Evolutionary conservation across 345 rosid genomes (phyloP), one percentile per base, ranked within the genome.

Genomic region (Combretum micranthum): DNA sequence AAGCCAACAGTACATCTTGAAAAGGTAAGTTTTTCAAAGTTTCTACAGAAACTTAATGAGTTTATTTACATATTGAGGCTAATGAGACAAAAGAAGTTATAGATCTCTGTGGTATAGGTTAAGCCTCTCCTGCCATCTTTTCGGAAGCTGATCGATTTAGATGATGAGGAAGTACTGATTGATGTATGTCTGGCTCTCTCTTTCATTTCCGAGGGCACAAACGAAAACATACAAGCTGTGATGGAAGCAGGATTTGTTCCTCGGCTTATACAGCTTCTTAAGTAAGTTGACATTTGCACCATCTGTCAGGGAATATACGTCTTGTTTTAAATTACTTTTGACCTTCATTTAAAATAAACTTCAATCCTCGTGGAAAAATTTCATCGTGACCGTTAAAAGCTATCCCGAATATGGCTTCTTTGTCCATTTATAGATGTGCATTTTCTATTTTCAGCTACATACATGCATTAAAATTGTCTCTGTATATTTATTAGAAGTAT

Each of bases 1-100:
- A 79, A 81, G 52, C 90, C 90, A 56, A 76, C 53, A 2, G 64
- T 82, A 39, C 73, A 64, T 5, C 75, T 78, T 70, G 81, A 78
- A 15, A 80, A 70, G 73, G 84, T 64, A 16, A 37, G 62, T 7
- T 32, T 32, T 32, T 82, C 80, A 72, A 71, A 80, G 54, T 64
- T 43, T 57, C 18, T 32, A 11, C 18, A 4, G 21, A 37, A 37
- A 54, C 32, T 54, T 54, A n/a, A 37, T 53, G 44, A 53, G 57
- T 32, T 32, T 32, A 32, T 32, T 37, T 32, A 22, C 20, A 26
- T 16, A 32, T 26, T n/a, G n/a, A n/a, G n/a, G n/a, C n/a, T n/a
- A 20, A 15, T 13, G 23, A 10, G 44, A 26, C 21, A 32, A 11
- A 22, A 60, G 18, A 52, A 22, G 44, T 22, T 49, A 43, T 51